phyloP scores from a whole-genome alignment of 2,329 filamentous ascomycete species.

The Calonectria fujianensis region DNA sequence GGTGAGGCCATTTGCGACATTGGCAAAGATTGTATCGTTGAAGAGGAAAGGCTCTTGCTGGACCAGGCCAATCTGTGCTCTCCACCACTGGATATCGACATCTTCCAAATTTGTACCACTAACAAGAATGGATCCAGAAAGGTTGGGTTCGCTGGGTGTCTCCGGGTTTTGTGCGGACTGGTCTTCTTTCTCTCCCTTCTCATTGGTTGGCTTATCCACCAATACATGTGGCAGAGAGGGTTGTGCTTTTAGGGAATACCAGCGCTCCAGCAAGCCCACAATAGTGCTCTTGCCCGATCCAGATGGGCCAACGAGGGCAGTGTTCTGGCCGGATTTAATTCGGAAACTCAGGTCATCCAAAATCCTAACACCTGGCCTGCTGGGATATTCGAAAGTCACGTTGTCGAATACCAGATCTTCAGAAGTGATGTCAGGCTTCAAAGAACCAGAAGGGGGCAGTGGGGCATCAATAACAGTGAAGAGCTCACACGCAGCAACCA shows the following conservation, averaged over 20 bases:
- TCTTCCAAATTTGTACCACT: slow-evolving; percentile 40
- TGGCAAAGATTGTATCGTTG: slow-evolving; percentile 68
- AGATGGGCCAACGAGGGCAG: slow-evolving; percentile 81
- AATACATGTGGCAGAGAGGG: slow-evolving; percentile 41
- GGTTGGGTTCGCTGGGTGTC: background rate
- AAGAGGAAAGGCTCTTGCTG: slow-evolving; percentile 75
- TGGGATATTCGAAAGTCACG: slow-evolving; percentile 49
- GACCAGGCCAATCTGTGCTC: slow-evolving; percentile 61
- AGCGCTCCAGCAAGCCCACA: slow-evolving; percentile 79
- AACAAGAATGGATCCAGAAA: slow-evolving; percentile 35
- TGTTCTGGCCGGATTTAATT: slow-evolving; percentile 76
- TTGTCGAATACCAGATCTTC: slow-evolving; percentile 69
- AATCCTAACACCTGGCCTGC: slow-evolving; percentile 45
- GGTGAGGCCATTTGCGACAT: slow-evolving; percentile 68
- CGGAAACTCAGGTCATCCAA: slow-evolving; percentile 69
- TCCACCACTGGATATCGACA: slow-evolving; percentile 49
- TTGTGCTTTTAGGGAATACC: slow-evolving; percentile 69
- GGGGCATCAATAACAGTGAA: slow-evolving; percentile 57
- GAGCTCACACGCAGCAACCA: slow-evolving; percentile 56
- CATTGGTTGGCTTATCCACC: background rate
- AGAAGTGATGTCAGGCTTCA: slow-evolving; percentile 49
- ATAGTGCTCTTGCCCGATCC: slow-evolving; percentile 83
- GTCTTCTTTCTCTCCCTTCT: background rate
- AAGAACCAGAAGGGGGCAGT: slow-evolving; percentile 42
- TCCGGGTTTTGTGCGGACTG: background rate